Percentiles rank a stretch among this genome's conserved stretches.
Evolutionary conservation across 2,329 filamentous ascomycete genomes (phyloP).

Genomic region (Trichoderma koningii): DNA sequence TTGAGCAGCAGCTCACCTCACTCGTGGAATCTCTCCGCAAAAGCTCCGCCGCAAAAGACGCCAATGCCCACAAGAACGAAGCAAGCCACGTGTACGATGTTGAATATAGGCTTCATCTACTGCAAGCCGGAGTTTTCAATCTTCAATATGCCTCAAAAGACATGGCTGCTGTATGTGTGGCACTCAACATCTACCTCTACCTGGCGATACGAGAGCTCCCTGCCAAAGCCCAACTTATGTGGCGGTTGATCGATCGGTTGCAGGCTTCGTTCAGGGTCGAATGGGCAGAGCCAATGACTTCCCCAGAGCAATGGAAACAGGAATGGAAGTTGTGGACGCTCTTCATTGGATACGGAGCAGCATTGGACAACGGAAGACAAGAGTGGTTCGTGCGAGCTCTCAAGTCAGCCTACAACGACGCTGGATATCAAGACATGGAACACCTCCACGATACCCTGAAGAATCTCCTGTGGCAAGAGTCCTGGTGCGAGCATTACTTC

Average conservation of each 20-base stretch:
- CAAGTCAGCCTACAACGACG: neutral
- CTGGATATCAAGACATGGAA: neutral
- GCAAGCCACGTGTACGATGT: conserved; percentile 7
- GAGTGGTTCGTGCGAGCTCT: conserved; percentile 3
- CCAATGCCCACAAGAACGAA: neutral
- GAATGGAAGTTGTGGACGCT: conserved; percentile 12
- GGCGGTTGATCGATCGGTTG: conserved; percentile 3
- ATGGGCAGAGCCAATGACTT: neutral
- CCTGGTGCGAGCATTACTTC: neutral
- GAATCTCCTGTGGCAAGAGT: conserved; percentile 14
- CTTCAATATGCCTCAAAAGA: neutral
- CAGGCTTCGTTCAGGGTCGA: neutral
- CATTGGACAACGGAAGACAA: neutral
- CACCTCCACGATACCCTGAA: neutral
- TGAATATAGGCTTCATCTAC: conserved; percentile 14
- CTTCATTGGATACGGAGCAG: conserved; percentile 18
- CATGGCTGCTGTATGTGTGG: neutral
- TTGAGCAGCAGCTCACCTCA: neutral
- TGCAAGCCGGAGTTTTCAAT: neutral
- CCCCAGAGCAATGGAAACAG: neutral
- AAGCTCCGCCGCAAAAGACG: conserved; percentile 8
- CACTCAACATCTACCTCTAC: conserved; percentile 18
- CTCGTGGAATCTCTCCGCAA: conserved; percentile 5
- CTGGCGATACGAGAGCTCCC: conserved; percentile 17
- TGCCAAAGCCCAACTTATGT: neutral